These are phyloP conservation scores for Podospora anserina DNA, from an alignment of 495 filamentous ascomycete genomes.

Conservation along the genomic window DNA sequence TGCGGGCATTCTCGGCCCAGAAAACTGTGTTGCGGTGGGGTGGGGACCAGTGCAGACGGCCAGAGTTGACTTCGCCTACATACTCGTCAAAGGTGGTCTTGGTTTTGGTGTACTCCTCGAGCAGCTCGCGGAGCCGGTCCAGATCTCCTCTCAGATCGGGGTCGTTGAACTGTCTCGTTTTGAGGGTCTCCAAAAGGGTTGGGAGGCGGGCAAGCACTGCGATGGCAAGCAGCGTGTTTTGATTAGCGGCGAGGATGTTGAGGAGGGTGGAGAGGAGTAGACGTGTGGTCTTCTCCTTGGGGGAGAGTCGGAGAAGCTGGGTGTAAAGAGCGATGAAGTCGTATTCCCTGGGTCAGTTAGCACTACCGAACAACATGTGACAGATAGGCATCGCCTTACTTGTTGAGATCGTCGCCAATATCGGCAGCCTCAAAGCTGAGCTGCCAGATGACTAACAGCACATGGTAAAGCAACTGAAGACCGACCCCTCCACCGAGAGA, in stretches of 20 bases:
- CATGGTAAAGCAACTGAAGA: slow-evolving; percentile 90
- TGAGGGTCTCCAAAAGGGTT: slow-evolving; percentile 72
- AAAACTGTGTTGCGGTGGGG: slow-evolving; percentile 87
- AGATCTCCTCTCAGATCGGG: slow-evolving; percentile 87
- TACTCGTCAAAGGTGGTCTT: slow-evolving; percentile 98
- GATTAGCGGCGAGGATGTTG: slow-evolving; percentile 80
- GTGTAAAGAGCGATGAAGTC: slow-evolving; percentile 89
- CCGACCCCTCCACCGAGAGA: slow-evolving; percentile 77
- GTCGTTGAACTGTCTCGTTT: slow-evolving; percentile 80
- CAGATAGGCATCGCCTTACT: slow-evolving; percentile 51
- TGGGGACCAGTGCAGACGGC: slow-evolving; percentile 91
- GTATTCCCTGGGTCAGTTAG: slow-evolving; percentile 62
- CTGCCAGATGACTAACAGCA: slow-evolving; percentile 91
- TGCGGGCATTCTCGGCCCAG: slow-evolving; percentile 93
- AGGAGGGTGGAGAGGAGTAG: slow-evolving; percentile 82
- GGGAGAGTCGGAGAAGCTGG: slow-evolving; percentile 82
- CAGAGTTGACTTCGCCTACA: slow-evolving; percentile 80
- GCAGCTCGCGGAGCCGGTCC: slow-evolving; percentile 64
- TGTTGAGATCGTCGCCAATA: slow-evolving; percentile 81
- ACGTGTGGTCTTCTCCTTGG: slow-evolving; percentile 96
- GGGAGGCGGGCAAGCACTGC: slow-evolving; percentile 82
- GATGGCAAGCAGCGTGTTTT: slow-evolving; percentile 70
- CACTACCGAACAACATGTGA: not conserved
- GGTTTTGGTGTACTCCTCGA: slow-evolving; percentile 91
- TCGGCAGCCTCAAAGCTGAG: slow-evolving; percentile 83